These are phyloP conservation scores for Calocybe cyanea DNA, from an alignment of 768 basidiomycete genomes.

Conservation along the genomic window DNA sequence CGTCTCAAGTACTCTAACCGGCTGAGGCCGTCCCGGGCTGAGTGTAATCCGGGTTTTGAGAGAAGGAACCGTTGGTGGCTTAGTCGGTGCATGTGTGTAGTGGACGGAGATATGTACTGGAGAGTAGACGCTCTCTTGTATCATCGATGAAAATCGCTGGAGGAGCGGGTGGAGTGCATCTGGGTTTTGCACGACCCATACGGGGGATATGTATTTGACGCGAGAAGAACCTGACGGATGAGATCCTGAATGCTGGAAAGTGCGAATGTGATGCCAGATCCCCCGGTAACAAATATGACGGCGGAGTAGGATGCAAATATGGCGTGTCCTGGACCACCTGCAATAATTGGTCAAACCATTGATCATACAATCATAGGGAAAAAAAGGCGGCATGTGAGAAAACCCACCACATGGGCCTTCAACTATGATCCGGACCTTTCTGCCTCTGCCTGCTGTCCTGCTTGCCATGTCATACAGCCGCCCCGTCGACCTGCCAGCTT, in stretches of 20 bases:
- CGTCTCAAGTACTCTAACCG: constrained; percentile 30
- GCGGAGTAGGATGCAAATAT: no score
- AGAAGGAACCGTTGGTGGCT: no score
- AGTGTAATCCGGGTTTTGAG: constrained; percentile 32
- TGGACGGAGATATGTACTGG: constrained; percentile 48
- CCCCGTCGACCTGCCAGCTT: constrained; percentile 62
- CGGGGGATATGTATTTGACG: constrained; percentile 62
- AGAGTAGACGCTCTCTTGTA: constrained; percentile 33
- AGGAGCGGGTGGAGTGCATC: no score
- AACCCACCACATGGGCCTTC: constrained; percentile 68
- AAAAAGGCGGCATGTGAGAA: constrained; percentile 11
- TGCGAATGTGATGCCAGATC: no score
- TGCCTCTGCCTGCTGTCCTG: no score
- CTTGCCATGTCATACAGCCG: constrained; percentile 50
- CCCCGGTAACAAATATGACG: no score
- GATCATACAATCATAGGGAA: background rate
- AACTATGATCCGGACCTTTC: constrained; percentile 49
- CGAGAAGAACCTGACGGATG: no score
- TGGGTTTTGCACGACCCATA: constrained; percentile 59
- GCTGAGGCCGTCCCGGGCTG: constrained; percentile 52
- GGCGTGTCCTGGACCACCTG: constrained; percentile 59
- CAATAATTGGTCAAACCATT: background rate
- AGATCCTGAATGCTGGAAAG: no score
- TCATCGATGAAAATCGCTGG: no score
- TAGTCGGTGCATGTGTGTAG: constrained; percentile 51